These are phyloP conservation scores for Achlya hypogyna DNA, from an alignment of 352 stramenopile genomes.

Conservation along the genomic window DNA sequence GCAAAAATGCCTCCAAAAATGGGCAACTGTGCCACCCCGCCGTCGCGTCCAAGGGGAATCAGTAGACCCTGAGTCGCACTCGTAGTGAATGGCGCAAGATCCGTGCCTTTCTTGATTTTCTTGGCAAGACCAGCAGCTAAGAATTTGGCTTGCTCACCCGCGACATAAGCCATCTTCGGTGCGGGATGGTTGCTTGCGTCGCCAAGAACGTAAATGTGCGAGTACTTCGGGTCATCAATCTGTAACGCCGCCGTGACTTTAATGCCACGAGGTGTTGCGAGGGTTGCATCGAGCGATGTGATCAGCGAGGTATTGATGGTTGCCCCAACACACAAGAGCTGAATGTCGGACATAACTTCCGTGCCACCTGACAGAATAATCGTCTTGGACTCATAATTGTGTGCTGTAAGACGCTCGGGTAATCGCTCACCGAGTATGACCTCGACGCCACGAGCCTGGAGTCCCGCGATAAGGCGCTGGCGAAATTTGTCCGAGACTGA, in stretches of 20 bases:
- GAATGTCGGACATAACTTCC: constrained; percentile 39
- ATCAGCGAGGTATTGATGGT: constrained; percentile 25
- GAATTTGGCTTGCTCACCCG: constrained; percentile 36
- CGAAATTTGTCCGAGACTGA: constrained; percentile 46
- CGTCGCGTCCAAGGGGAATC: constrained; percentile 26
- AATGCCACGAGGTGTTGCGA: constrained; percentile 35
- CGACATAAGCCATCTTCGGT: constrained; percentile 36
- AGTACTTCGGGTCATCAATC: constrained; percentile 34
- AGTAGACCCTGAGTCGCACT: constrained; percentile 26
- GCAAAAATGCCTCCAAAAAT: constrained; percentile 33
- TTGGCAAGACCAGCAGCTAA: constrained; percentile 31
- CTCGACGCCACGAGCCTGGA: constrained; percentile 36
- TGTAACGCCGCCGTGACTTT: constrained; percentile 45
- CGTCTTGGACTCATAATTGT: constrained; percentile 34
- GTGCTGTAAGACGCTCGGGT: constrained; percentile 27
- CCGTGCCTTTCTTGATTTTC: constrained; percentile 15
- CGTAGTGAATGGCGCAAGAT: constrained; percentile 26
- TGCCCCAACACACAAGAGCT: constrained; percentile 39
- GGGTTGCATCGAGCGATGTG: constrained; percentile 27
- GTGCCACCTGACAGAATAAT: constrained; percentile 37
- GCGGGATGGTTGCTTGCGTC: constrained; percentile 42
- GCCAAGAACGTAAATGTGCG: constrained; percentile 43
- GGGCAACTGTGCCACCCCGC: constrained; percentile 37
- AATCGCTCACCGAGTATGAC: constrained; percentile 49
- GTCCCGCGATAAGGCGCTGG: constrained; percentile 23